Base-by-base conservation (phyloP, 139 green algal species). In the Raphidocelis subcapitata region DNA sequence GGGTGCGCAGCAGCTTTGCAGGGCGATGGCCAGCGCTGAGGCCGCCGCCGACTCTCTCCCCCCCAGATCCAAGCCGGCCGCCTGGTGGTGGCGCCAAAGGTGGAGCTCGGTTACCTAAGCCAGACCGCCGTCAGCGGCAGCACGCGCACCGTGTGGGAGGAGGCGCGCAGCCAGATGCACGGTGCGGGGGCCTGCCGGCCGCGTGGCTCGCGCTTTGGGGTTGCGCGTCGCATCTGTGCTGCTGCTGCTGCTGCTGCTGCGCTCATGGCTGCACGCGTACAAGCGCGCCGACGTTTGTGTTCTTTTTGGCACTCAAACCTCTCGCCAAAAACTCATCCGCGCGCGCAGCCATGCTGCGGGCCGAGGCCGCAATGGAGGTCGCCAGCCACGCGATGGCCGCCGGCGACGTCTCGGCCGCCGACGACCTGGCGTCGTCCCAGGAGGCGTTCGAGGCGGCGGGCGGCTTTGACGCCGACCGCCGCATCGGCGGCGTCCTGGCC, bases 61-160 rank as follows among this genome's bases (percentile, higher is more conserved):
- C n/a, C n/a, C n/a, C n/a, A n/a, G n/a, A n/a, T n/a, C n/a, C n/a
- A n/a, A n/a, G n/a, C n/a, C n/a, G n/a, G n/a, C n/a, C n/a, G n/a
- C n/a, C 37, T 89, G 26, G n/a, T 79, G 29, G 52, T 89, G 0
- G 69, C 66, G 26, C 73, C 46, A 44, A 74, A 73, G 26, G 74
- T 84, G 21, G 71, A 76, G 54, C 33, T 92, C 49, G 87, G 87
- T 1, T 90, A 87, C 64, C 65, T 92, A 41, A 82, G 86, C 56
- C 85, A 92, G 75, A 92, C 81, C 2, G 89, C 82, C 1, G 84
- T 92, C 36, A 81, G 68, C 32, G 89, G 89, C 15, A 86, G 75
- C 5, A 73, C 32, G 21, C 60, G 62, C 21, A 90, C 83, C 10
- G 85, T 93, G 26, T 88, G 74, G 63, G 79, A 93, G 26, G 89